Conservation (phyloP, 345 rosid genomes). For the Toxicodendron radicans region DNA sequence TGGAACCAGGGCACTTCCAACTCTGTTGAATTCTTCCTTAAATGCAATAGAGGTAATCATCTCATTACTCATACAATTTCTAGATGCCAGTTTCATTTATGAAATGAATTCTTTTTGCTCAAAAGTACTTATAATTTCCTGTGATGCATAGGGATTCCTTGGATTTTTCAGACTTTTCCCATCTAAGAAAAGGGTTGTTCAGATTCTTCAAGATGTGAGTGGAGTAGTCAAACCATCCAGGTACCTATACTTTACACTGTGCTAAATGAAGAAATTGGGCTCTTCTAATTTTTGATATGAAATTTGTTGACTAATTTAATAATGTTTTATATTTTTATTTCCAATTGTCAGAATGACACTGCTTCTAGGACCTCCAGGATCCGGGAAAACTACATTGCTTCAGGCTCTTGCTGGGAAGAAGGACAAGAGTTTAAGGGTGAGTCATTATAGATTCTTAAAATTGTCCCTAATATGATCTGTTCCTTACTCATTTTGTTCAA, state of each 20-base stretch:
- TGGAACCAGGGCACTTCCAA: slow-evolving; percentile 59
- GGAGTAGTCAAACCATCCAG: slow-evolving; percentile 58
- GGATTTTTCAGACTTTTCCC: slow-evolving; percentile 39
- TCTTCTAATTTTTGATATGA: slow-evolving; percentile 4
- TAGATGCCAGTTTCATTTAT: neutral
- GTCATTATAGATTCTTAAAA: neutral
- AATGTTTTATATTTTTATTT: neutral
- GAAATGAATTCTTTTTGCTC: neutral
- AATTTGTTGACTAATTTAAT: neutral
- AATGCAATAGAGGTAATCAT: slow-evolving; percentile 43
- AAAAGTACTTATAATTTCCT: neutral
- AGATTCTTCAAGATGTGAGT: slow-evolving; percentile 41
- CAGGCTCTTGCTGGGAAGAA: slow-evolving; percentile 47
- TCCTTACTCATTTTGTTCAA: no score
- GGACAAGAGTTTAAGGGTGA: slow-evolving; percentile 41
- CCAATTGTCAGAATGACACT: slow-evolving; percentile 48
- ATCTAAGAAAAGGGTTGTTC: slow-evolving; percentile 45
- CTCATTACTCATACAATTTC: neutral
- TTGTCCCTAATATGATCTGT: neutral
- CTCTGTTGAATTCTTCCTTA: slow-evolving; percentile 41
- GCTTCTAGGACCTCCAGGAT: slow-evolving; percentile 65
- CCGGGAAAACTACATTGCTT: slow-evolving; percentile 61
- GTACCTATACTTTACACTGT: slow-evolving; percentile 19
- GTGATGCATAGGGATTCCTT: slow-evolving; percentile 37
- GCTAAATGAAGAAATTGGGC: neutral